These are phyloP conservation scores for Fistulinella staudtii DNA, from an alignment of 1,284 basidiomycete species.

Conservation along the genomic window DNA sequence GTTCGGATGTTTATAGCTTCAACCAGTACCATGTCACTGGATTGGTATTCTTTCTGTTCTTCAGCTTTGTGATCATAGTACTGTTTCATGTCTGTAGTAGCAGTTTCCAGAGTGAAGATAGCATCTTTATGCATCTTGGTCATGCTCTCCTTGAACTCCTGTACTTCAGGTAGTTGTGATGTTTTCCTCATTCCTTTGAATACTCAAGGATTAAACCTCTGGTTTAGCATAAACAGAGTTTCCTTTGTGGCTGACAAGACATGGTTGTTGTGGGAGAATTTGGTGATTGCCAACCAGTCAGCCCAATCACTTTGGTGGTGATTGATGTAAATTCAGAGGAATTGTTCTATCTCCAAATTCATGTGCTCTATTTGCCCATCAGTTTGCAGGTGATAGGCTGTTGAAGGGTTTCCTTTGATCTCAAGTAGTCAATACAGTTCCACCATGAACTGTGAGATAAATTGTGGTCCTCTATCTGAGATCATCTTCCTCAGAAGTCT, in stretches of 20 bases:
- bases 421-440: constrained; percentile 25
- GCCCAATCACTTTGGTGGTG: constrained; percentile 39
- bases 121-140: background rate
- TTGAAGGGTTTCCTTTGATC: constrained; percentile 28
- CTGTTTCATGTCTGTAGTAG: background rate
- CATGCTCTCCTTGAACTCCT: background rate
- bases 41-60: background rate
- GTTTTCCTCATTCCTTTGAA: background rate
- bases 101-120: fast-evolving
- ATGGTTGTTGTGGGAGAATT: constrained; percentile 27
- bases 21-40: background rate
- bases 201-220: background rate
- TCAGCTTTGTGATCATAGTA: background rate
- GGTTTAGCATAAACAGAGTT: background rate
- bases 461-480: constrained; percentile 30
- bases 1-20: background rate
- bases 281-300: constrained; percentile 26
- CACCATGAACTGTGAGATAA: constrained; percentile 31
- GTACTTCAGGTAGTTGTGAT: no score
- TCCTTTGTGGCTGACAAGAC: background rate
- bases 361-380: constrained; percentile 32
- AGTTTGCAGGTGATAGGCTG: constrained; percentile 36
- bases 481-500: background rate
- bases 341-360: constrained; percentile 38
- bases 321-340: constrained; percentile 25